Percentiles rank a stretch among this genome's conserved stretches.
These are phyloP conservation scores for Ballota nigra DNA, from an alignment of 257 asterid species.

Conservation along the genomic window DNA sequence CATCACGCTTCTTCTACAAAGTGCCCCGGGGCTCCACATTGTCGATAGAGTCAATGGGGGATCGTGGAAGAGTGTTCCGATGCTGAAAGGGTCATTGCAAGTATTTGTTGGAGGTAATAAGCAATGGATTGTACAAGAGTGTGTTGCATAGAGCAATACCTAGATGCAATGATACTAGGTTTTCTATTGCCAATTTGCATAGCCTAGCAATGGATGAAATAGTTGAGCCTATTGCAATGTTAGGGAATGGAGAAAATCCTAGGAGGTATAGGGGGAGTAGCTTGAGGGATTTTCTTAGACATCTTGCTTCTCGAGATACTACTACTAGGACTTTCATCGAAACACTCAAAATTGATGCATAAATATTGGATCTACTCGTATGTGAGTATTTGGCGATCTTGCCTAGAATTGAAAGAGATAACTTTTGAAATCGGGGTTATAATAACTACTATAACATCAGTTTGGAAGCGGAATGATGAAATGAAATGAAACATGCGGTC, in stretches of 20 bases:
- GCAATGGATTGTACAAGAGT: slow-evolving; percentile 38
- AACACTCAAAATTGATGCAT: slow-evolving; percentile 14
- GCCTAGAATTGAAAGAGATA: too few relatives aligned
- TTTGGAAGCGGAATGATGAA: too few relatives aligned
- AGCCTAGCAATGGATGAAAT: slow-evolving; percentile 40
- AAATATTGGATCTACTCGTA: too few relatives aligned
- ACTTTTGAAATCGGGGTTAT: too few relatives aligned
- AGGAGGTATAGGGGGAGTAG: slow-evolving; percentile 32
- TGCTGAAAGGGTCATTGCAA: slow-evolving; percentile 29
- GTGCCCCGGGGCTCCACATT: slow-evolving; percentile 33
- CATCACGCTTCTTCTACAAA: slow-evolving; percentile 38
- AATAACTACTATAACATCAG: too few relatives aligned
- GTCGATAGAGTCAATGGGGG: slow-evolving; percentile 5
- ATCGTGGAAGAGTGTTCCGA: slow-evolving; percentile 23
- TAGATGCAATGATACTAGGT: slow-evolving; percentile 16
- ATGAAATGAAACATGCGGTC: too few relatives aligned
- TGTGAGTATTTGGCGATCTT: too few relatives aligned
- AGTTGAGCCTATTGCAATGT: slow-evolving; percentile 29
- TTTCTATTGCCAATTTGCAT: slow-evolving; percentile 33
- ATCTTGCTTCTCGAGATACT: slow-evolving; percentile 32
- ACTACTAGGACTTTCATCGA: slow-evolving; percentile 23
- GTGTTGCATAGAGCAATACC: slow-evolving; percentile 32
- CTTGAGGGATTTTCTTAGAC: slow-evolving; percentile 34
- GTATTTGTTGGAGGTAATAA: slow-evolving; percentile 39
- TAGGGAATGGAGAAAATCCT: slow-evolving; percentile 13